Evolutionary conservation across 345 rosid genomes (phyloP), one percentile per base, ranked within the genome.

Genomic region (Draba incana): DNA sequence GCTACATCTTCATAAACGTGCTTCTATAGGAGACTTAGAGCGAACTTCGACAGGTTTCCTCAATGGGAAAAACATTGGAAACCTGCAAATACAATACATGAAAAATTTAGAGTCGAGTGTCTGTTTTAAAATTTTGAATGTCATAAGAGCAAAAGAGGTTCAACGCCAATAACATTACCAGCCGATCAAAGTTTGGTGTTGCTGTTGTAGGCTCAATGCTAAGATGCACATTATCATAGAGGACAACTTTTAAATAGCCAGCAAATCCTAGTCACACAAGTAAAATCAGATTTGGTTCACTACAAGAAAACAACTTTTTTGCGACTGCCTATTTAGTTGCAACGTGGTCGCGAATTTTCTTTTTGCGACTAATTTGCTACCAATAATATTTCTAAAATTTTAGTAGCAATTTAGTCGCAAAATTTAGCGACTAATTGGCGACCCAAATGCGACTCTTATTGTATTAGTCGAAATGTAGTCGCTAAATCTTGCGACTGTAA

Each of bases 21-120:
- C 92, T 77, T 92, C 93, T 10, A 88, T 65, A 57, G 81, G 75
- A 56, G 79, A 80, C 15, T 85, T 85, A 12, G 89, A 69, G 28
- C 31, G 59, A 24, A 85, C 62, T 33, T 81, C 62, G 39, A 88
- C 75, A 1, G 90, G 97, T 25, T 78, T 77, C 69, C 89, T 84
- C n/a, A 92, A 79, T 0, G 97, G 98, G 78, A 92, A 92, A 75
- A 85, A 92, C 31, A 92, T 82, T 43, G 90, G 79, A 71, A 81
- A 86, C 96, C 97, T 92, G 62, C 23, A 43, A 14, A 7, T 1
- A 7, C 0, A 2, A 12, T 58, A 30, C 50, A 10, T 44, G 10
- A 0, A 11, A 42, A n/a, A 13, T 5, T 35, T 35, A 10, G 35
- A 57, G 20, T 37, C 49, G 14, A n/a, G n/a, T n/a, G n/a, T n/a